These are phyloP conservation scores for Dactylellina drechsleri DNA, from an alignment of 2,329 filamentous ascomycete genomes.

Conservation along the genomic window DNA sequence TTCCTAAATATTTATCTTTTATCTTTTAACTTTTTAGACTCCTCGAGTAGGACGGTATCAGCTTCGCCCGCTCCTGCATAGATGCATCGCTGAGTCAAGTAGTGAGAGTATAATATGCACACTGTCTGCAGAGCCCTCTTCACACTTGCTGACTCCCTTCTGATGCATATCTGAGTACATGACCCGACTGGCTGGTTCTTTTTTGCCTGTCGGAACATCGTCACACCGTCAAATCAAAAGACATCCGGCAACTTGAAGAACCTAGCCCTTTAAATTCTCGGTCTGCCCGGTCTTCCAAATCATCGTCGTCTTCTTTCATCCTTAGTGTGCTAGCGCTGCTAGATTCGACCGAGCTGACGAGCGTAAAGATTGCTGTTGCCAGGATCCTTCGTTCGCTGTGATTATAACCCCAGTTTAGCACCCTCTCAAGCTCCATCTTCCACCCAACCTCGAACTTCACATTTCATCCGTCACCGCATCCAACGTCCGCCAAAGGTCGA, in stretches of 20 bases:
- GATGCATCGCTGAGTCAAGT: slow-evolving; percentile 47
- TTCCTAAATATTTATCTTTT: neutral
- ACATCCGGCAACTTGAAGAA: slow-evolving; percentile 10
- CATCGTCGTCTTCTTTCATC: slow-evolving; percentile 2
- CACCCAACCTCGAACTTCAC: slow-evolving; percentile 20
- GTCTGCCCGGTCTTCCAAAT: slow-evolving; percentile 3
- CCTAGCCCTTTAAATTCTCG: neutral
- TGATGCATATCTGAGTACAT: slow-evolving; percentile 43
- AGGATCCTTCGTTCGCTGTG: slow-evolving; percentile 35
- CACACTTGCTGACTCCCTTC: slow-evolving; percentile 36
- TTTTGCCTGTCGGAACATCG: slow-evolving; percentile 28
- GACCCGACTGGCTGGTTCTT: slow-evolving; percentile 45
- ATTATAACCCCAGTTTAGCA: slow-evolving; percentile 32
- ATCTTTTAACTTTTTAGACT: neutral
- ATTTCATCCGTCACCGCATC: slow-evolving; percentile 13
- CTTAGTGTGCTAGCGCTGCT: slow-evolving; percentile 8
- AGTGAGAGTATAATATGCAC: slow-evolving; percentile 3
- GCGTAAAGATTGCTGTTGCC: slow-evolving; percentile 22
- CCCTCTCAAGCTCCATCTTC: slow-evolving; percentile 13
- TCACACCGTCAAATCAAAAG: slow-evolving; percentile 42
- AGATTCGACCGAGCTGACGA: slow-evolving; percentile 6
- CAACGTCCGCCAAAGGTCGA: neutral
- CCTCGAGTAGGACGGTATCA: slow-evolving; percentile 1
- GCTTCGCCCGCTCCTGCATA: slow-evolving; percentile 5
- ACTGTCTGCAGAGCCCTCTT: slow-evolving; percentile 8